Evolutionary conservation across 2,329 filamentous ascomycete species (phyloP).

Genomic region (Aureobasidium lini): DNA sequence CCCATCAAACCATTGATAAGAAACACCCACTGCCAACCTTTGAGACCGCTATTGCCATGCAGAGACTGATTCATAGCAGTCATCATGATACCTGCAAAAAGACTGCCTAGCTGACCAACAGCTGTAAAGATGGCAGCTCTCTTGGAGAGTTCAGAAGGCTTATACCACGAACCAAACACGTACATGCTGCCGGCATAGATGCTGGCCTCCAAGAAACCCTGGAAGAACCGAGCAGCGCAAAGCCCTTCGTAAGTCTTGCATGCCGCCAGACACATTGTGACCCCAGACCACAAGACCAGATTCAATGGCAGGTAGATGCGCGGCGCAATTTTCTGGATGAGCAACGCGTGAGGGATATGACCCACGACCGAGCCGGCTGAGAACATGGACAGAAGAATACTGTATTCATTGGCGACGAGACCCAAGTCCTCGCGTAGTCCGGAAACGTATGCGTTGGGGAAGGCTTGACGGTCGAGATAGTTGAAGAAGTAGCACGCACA

Average conservation of each 20-base stretch:
- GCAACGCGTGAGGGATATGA: constrained; percentile 55
- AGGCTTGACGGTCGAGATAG: constrained; percentile 43
- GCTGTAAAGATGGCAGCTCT: constrained; percentile 55
- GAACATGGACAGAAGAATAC: constrained; percentile 28
- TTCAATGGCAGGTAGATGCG: constrained; percentile 53
- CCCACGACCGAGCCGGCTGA: constrained; percentile 43
- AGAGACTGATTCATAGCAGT: constrained; percentile 41
- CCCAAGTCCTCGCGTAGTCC: constrained; percentile 46
- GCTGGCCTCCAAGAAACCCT: constrained; percentile 45
- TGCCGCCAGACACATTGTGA: constrained; percentile 53
- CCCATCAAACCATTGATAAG: constrained; percentile 52
- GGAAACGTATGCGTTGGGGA: constrained; percentile 49
- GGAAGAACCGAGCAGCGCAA: constrained; percentile 32
- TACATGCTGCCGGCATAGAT: constrained; percentile 38
- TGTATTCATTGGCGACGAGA: constrained; percentile 44
- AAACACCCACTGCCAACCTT: constrained; percentile 51
- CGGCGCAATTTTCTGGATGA: constrained; percentile 56
- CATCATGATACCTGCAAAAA: constrained; percentile 57
- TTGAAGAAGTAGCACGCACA: constrained; percentile 19
- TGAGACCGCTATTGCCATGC: constrained; percentile 42
- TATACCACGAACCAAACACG: constrained; percentile 52
- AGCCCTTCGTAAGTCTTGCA: not conserved
- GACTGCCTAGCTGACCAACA: constrained; percentile 51
- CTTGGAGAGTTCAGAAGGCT: constrained; percentile 52
- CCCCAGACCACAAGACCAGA: constrained; percentile 56